A percentile compares a stretch with the other conserved stretches of the same genome.
phyloP scores from a whole-genome alignment of 2,329 filamentous ascomycete genomes.

The Sporothrix humicola region DNA sequence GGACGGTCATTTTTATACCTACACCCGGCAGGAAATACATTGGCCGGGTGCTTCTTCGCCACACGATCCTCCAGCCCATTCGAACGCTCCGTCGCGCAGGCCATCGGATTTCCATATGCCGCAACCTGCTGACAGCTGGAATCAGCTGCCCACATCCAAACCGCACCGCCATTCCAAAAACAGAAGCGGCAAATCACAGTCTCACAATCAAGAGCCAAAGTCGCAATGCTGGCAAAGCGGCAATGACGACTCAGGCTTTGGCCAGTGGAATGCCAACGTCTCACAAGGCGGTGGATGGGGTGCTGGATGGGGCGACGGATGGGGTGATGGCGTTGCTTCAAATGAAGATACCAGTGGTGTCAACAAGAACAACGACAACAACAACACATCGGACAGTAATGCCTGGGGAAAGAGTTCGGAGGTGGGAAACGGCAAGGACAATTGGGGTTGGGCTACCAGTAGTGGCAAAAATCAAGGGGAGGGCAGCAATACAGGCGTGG shows the following conservation, averaged over 20 bases:
- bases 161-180: too few relatives aligned
- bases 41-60: background rate
- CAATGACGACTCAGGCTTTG: background rate
- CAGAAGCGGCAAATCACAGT: background rate
- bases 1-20: background rate
- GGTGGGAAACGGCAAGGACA: background rate
- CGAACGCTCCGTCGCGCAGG: too few relatives aligned
- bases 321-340: background rate
- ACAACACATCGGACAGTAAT: too few relatives aligned
- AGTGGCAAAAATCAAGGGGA: background rate
- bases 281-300: background rate
- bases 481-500: background rate
- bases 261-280: background rate
- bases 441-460: background rate
- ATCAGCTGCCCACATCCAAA: background rate
- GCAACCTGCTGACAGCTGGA: background rate
- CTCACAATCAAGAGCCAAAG: background rate
- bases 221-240: background rate
- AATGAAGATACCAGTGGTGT: background rate
- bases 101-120: background rate
- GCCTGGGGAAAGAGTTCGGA: background rate
- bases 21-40: background rate
- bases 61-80: background rate
- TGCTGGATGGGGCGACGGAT: background rate
- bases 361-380: background rate